Base-by-base conservation (phyloP, 306 rosid genomes). In the Gastrolobium villosum region DNA sequence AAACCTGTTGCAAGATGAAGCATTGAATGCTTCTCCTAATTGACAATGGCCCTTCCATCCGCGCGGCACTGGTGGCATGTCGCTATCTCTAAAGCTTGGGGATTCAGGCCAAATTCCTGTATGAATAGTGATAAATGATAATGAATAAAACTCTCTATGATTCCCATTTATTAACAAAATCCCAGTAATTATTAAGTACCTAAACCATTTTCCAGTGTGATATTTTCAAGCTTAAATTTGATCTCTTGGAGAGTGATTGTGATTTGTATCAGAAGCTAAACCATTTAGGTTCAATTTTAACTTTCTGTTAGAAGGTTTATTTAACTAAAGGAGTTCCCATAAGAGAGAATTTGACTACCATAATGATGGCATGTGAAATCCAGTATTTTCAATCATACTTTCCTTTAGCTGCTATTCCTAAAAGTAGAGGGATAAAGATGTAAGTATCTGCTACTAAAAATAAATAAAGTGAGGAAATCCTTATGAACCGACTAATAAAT, bases 91-190 rank as follows among this genome's bases (percentile, higher is more conserved):
- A 78, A 92, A 92, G 63, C 97, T 92, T 55, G 94, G 90, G 41
- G 94, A 92, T 84, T 92, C 97, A 5, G 97, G 97, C 94, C 94
- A 92, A 75, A 92, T 92, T 86, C 97, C 97, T 92, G 88, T 44
- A 74, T 45, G 34, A 70, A 48, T 20, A 26, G 76, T 56, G 46
- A 48, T 66, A n/a, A 35, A 45, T 46, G 50, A 63, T 50, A 72
- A 77, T 70, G 61, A 81, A 61, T 55, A 26, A 63, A 75, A 36
- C 6, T 53, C 8, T 54, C 6, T 5, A 7, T 52, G 40, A 5
- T 75, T 70, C 71, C 15, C 61, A 46, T 59, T 66, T 79, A 53
- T 44, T 36, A 30, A 50, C 53, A 55, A 59, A 57, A 79, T 20
- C 11, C 1, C 11, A 32, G 9, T 11, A 36, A 60, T 41, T 56